These are phyloP conservation scores for Candida nitratophila DNA, from an alignment of 805 yeast genomes.

Conservation along the genomic window DNA sequence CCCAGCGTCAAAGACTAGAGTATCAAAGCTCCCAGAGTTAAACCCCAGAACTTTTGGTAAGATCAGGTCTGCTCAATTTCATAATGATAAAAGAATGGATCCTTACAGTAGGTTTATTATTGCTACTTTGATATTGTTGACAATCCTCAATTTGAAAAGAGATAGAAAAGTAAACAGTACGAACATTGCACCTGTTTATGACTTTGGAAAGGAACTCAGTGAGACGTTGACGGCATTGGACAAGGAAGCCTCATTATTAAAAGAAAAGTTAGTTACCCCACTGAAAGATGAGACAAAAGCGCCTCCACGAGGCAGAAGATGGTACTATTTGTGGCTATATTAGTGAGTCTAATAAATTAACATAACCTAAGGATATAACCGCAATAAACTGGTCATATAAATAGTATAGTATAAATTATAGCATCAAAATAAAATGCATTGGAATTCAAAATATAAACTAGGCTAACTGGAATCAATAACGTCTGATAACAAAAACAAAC, in stretches of 20 bases:
- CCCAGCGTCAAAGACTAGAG: constrained; percentile 24
- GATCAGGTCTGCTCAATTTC: constrained; percentile 34
- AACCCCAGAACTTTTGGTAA: constrained; percentile 32
- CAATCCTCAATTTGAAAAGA: constrained; percentile 45
- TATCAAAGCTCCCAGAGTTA: constrained; percentile 27
- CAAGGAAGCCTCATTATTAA: constrained; percentile 7
- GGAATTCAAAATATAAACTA: no score
- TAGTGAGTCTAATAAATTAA: background rate
- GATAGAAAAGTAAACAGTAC: constrained; percentile 34
- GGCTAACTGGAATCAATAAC: no score
- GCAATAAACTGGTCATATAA: no score
- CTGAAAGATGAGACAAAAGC: background rate
- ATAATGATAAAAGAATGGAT: constrained; percentile 48
- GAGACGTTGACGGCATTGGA: constrained; percentile 4
- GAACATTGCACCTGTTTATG: constrained; percentile 25
- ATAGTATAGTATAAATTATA: no score
- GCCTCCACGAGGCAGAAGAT: background rate
- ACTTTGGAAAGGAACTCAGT: constrained; percentile 12
- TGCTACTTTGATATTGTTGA: constrained; percentile 39
- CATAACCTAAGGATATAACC: no score
- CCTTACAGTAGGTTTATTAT: constrained; percentile 49
- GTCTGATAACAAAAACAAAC: no score
- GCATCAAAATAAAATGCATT: no score
- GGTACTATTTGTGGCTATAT: no score
- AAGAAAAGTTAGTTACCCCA: background rate